These are phyloP conservation scores for Bidens hawaiensis DNA, from an alignment of 140 eudicot genomes.

Conservation along the genomic window DNA sequence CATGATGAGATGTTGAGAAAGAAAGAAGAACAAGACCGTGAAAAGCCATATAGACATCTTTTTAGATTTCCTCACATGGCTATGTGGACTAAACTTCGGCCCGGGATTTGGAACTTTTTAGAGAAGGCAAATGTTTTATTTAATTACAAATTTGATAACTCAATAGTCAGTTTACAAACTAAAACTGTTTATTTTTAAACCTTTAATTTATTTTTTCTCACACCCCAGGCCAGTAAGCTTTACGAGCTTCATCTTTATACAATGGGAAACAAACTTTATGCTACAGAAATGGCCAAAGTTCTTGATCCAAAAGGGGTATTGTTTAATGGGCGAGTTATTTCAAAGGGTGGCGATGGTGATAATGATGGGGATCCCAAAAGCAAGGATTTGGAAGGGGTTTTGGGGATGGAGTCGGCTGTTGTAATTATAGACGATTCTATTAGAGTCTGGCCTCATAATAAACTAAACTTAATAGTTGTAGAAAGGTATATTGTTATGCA, in stretches of 20 bases:
- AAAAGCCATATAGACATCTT: conserved; percentile 68
- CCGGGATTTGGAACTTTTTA: conserved; percentile 94
- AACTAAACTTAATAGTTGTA: conserved; percentile 82
- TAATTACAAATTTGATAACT: neutral
- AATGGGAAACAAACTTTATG: conserved; percentile 95
- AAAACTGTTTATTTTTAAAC: neutral
- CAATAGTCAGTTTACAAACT: neutral
- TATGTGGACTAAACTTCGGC: conserved; percentile 98
- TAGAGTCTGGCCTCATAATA: conserved; percentile 98
- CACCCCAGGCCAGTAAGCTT: conserved; percentile 79
- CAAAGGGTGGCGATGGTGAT: conserved; percentile 93
- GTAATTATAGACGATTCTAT: conserved; percentile 92
- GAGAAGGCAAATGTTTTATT: conserved; percentile 56
- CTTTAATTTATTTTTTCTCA: conserved; percentile 8
- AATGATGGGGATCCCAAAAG: conserved; percentile 83
- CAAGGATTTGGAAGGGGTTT: conserved; percentile 94
- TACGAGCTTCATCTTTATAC: conserved; percentile 96
- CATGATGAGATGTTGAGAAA: conserved; percentile 86
- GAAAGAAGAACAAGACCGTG: conserved; percentile 96
- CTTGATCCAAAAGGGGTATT: conserved; percentile 94
- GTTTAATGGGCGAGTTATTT: conserved; percentile 86
- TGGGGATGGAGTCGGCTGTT: conserved; percentile 98
- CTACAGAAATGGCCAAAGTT: conserved; percentile 98
- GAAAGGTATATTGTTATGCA: conserved; percentile 46
- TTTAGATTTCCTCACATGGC: conserved; percentile 95